Percentiles rank a stretch among this genome's conserved stretches.
These are phyloP conservation scores for Pestalotiopsis sp. DNA, from an alignment of 2,329 filamentous ascomycete species.

Conservation along the genomic window DNA sequence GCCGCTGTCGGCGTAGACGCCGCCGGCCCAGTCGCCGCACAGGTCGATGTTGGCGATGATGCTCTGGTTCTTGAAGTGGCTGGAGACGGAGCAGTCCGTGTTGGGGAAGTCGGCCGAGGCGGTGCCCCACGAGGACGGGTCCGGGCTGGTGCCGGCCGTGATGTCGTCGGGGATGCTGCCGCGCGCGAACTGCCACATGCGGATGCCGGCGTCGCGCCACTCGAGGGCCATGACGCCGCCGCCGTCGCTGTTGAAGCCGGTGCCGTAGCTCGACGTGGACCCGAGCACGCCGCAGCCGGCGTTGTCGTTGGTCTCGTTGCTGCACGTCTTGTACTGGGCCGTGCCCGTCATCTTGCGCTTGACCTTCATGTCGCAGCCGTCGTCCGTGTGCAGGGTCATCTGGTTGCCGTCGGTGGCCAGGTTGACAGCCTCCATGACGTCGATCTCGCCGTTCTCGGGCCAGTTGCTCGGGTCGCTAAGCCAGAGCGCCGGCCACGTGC, in stretches of 20 bases:
- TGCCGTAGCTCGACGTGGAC: conserved; percentile 47
- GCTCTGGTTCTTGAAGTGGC: conserved; percentile 65
- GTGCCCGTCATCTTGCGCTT: conserved; percentile 55
- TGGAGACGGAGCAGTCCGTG: conserved; percentile 60
- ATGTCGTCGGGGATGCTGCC: conserved; percentile 54
- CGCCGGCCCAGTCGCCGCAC: conserved; percentile 58
- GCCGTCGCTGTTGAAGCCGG: conserved; percentile 51
- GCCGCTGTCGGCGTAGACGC: conserved; percentile 46
- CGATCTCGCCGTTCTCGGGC: conserved; percentile 67
- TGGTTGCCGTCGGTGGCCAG: conserved; percentile 54
- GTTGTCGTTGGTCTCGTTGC: conserved; percentile 52
- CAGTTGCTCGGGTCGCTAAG: conserved; percentile 61
- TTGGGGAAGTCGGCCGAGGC: conserved; percentile 67
- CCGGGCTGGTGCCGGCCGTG: conserved; percentile 44
- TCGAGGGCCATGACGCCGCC: conserved; percentile 65
- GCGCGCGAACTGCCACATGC: conserved; percentile 62
- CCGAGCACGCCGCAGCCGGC: conserved; percentile 58
- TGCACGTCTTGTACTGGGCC: conserved; percentile 46
- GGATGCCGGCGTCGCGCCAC: conserved; percentile 61
- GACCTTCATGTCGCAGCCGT: conserved; percentile 53
- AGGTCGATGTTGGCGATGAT: conserved; percentile 69
- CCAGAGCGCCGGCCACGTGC: conserved; percentile 69
- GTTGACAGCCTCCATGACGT: conserved; percentile 63
- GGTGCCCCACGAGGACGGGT: conserved; percentile 63
- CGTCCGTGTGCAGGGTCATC: conserved; percentile 61